Percentiles rank a stretch among this genome's conserved stretches.
Evolutionary conservation across 495 filamentous ascomycete genomes (phyloP).

Genomic region (Neurospora pannonica): DNA sequence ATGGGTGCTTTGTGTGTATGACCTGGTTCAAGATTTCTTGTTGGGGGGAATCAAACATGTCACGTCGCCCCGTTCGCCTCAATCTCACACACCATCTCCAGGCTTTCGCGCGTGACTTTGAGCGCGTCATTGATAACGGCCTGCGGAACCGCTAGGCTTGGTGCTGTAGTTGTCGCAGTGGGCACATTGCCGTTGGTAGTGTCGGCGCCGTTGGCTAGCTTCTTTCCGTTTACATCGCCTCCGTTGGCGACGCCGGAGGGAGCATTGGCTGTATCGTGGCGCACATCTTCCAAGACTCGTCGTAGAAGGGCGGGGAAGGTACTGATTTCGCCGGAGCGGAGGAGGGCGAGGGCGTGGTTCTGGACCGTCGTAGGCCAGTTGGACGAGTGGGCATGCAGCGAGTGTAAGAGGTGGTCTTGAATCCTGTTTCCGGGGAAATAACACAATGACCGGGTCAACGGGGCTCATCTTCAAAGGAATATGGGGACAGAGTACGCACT

Average conservation of each 20-base stretch:
- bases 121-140: slow-evolving; percentile 43
- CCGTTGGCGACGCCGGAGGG: slow-evolving; percentile 13
- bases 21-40: not conserved
- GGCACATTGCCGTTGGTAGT: slow-evolving; percentile 15
- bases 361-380: slow-evolving; percentile 49
- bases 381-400: slow-evolving; percentile 37
- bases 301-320: slow-evolving; percentile 43
- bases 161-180: slow-evolving; percentile 2
- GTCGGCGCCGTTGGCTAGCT: slow-evolving; percentile 14
- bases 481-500: slow-evolving; percentile 23
- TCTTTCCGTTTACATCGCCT: slow-evolving; percentile 14
- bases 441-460: not conserved
- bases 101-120: slow-evolving; percentile 39
- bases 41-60: slow-evolving; percentile 1
- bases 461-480: not conserved
- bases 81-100: slow-evolving; percentile 41
- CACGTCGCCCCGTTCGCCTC: slow-evolving; percentile 25
- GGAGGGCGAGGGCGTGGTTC: slow-evolving; percentile 39
- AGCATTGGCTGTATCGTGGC: slow-evolving; percentile 31
- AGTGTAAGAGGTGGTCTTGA: slow-evolving; percentile 46
- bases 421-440: slow-evolving; percentile 29
- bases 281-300: slow-evolving; percentile 45
- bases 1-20: not conserved
- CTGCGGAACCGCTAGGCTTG: slow-evolving; percentile 39
- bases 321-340: slow-evolving; percentile 42